Evolutionary conservation across 768 basidiomycete genomes (phyloP).

Genomic region (Fistulinella prunicolor): DNA sequence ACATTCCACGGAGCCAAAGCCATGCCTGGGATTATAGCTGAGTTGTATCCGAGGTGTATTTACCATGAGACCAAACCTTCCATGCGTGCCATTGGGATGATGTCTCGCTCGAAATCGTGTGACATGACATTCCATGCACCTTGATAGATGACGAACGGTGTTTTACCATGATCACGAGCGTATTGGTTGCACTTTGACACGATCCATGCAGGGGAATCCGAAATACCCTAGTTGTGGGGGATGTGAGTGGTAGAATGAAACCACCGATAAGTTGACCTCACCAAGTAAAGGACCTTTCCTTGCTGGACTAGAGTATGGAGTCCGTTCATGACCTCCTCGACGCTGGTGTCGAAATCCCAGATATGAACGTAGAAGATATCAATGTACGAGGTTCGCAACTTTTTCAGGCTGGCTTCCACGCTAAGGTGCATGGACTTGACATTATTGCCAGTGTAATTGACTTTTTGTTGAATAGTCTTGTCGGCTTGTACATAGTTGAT

Average conservation of each 20-base stretch:
- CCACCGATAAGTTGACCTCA: background rate
- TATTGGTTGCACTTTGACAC: conserved; percentile 47
- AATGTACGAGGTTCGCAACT: conserved; percentile 54
- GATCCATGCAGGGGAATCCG: conserved; percentile 47
- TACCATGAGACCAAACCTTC: conserved; percentile 29
- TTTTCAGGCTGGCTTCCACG: conserved; percentile 33
- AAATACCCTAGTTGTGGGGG: conserved; percentile 30
- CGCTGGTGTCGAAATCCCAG: conserved; percentile 43
- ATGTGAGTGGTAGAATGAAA: background rate
- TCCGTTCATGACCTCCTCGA: conserved; percentile 44
- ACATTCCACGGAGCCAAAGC: conserved; percentile 38
- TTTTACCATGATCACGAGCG: conserved; percentile 45
- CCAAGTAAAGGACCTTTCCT: conserved; percentile 43
- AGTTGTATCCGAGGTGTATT: background rate
- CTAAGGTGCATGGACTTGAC: conserved; percentile 33
- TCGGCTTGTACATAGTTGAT: conserved; percentile 13
- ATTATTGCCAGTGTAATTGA: conserved; percentile 36
- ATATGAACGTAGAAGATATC: conserved; percentile 55
- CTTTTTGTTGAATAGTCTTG: conserved; percentile 14
- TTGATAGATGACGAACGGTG: conserved; percentile 53
- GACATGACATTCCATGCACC: conserved; percentile 43
- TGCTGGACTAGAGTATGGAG: conserved; percentile 40
- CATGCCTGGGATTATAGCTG: background rate
- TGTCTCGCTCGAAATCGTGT: conserved; percentile 51
- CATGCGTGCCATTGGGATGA: conserved; percentile 34